Evolutionary conservation across 2,329 filamentous ascomycete genomes (phyloP), one percentile per base, ranked within the genome.

Genomic region (Pyrenophora teres): DNA sequence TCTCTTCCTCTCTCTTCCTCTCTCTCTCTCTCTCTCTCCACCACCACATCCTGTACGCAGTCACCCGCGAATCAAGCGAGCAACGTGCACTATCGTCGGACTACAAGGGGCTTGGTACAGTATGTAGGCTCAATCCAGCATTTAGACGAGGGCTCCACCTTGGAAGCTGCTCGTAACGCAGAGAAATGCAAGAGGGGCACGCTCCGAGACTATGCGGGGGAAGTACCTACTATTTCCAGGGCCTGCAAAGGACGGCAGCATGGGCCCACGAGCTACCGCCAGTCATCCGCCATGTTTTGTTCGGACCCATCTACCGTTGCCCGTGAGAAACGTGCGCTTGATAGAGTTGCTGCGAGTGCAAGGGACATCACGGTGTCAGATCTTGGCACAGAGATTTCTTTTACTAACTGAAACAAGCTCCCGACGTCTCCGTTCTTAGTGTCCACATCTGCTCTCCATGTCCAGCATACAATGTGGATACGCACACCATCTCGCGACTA

Each of bases 351-450:
- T 42, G 39, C 38, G 33, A 42, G 32, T 42, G 19, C 40, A 46
- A 48, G 46, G 47, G 41, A 52, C 57, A 58, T 46, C 41, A 57
- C 25, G 35, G 50, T 54, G 45, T 46, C 35, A 36, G 18, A 46
- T 41, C 63, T 64, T 62, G 59, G 63, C 58, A 57, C 45, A 52
- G 41, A 38, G 30, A 50, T 54, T 55, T 62, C 56, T 50, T 53
- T 57, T 51, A 60, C 56, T 60, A 64, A 60, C 56, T 56, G 60
- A 57, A 56, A 55, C 51, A 59, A 59, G 54, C 54, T 50, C 50
- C 46, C 54, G 42, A 50, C 16, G 35, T 54, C 40, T 46, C 36
- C 44, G 33, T 56, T 23, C 50, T 40, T 57, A 59, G 56, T 50
- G 31, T 9, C 23, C 23, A 9, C 8, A 7, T 1, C 6, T 9